Conservation (phyloP, 1,139 yeast species). For the Pichia sp. region DNA sequence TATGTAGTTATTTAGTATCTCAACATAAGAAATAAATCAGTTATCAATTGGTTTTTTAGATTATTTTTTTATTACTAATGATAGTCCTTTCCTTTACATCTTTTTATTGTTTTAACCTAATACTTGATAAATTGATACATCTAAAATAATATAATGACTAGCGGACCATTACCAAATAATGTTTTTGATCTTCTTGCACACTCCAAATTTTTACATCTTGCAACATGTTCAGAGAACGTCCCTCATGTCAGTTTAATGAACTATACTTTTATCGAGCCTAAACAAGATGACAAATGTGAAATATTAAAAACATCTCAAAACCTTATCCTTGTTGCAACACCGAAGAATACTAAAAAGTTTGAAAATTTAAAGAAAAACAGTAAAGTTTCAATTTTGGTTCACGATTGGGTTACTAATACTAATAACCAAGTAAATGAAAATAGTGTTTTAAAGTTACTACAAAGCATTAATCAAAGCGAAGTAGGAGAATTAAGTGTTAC, state of each 20-base stretch:
- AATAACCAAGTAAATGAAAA: slow-evolving; percentile 13
- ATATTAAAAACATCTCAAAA: slow-evolving; percentile 23
- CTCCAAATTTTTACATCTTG: slow-evolving; percentile 72
- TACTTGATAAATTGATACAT: not conserved
- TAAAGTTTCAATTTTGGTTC: slow-evolving; percentile 70
- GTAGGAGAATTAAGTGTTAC: slow-evolving; percentile 74
- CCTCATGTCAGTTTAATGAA: slow-evolving; percentile 92
- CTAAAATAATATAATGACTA: slow-evolving; percentile 1
- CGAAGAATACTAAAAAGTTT: slow-evolving; percentile 63
- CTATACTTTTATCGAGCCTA: slow-evolving; percentile 53
- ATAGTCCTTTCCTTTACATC: no score
- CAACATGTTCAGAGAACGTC: slow-evolving; percentile 56
- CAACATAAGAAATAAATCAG: no score
- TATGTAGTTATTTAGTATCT: no score
- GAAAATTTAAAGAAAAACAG: slow-evolving; percentile 62
- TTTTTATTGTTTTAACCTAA: no score
- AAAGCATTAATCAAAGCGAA: slow-evolving; percentile 69
- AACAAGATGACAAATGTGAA: slow-evolving; percentile 27
- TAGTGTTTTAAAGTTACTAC: slow-evolving; percentile 52
- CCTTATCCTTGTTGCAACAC: slow-evolving; percentile 60
- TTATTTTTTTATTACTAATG: no score
- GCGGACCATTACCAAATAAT: slow-evolving; percentile 46
- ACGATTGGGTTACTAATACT: slow-evolving; percentile 59
- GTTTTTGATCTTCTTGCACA: slow-evolving; percentile 48
- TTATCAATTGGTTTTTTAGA: no score